phyloP scores from a whole-genome alignment of 805 yeast species.

The Pichia ethanolica region DNA sequence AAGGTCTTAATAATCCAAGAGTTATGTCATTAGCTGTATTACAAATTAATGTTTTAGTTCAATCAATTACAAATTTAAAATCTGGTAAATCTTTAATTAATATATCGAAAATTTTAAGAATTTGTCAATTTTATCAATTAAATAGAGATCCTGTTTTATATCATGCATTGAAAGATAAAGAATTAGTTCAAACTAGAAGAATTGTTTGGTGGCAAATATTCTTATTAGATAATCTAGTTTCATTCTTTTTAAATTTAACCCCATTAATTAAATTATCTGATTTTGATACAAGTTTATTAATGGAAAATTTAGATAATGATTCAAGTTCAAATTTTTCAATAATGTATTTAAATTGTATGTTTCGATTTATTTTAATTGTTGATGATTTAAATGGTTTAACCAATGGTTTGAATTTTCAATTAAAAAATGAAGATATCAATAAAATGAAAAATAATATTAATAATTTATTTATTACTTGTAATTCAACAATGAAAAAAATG shows the following conservation, averaged over 20 bases:
- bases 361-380: constrained; percentile 35
- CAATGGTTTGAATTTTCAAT: constrained; percentile 40
- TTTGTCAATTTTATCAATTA: constrained; percentile 30
- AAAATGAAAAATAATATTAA: constrained; percentile 41
- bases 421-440: constrained; percentile 34
- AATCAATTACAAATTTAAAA: constrained; percentile 19
- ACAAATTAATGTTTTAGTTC: constrained; percentile 19
- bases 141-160: constrained; percentile 55
- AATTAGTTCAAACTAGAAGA: constrained; percentile 45
- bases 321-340: constrained; percentile 10
- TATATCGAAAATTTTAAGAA: constrained; percentile 17
- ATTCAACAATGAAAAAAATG: constrained; percentile 35
- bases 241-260: constrained; percentile 18
- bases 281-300: constrained; percentile 22
- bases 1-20: constrained; percentile 18
- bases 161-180: constrained; percentile 41
- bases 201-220: constrained; percentile 64
- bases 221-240: constrained; percentile 43
- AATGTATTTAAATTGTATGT: constrained; percentile 18
- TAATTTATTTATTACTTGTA: constrained; percentile 43
- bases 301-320: constrained; percentile 12
- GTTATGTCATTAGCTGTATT: constrained; percentile 18
- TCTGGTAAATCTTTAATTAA: constrained; percentile 21
- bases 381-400: constrained; percentile 46
- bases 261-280: constrained; percentile 19